Base-by-base conservation (phyloP, 2,329 filamentous ascomycete species). In the Capronia americana region DNA sequence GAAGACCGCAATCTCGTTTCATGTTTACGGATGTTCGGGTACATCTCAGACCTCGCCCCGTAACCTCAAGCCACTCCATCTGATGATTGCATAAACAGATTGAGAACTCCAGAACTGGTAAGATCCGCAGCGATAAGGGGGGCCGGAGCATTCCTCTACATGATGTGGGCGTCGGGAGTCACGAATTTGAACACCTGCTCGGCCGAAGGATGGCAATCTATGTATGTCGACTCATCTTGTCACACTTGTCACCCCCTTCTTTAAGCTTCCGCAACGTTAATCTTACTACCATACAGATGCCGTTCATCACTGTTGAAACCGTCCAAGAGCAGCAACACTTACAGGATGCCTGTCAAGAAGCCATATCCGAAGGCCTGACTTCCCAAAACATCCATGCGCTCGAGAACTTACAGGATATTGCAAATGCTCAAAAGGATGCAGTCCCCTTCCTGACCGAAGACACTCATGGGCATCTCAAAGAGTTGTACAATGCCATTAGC, bases 1-100 rank as follows among this genome's bases (percentile, higher is more conserved):
- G 46, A 20, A 50, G 46, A 50, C 46, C 46, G n/a, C 46, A 50
- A 20, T 20, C 46, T 50, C 46, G 46, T 20, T 50, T 50, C 23
- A 50, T 50, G 46, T 50, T 50, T 24, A 8, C 46, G 10, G 46
- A 50, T 12, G n/a, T 50, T 8, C 46, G 46, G 46, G 46, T 50
- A 20, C 11, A n/a, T 11, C n/a, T 20, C 46, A 20, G 14, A 5
- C n/a, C 23, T 50, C n/a, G 4, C n/a, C 10, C n/a, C 17, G 1
- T 1, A 23, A 20, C 10, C 17, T 50, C n/a, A 14, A 14, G 34
- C 23, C 11, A 23, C 7, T 24, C 2, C 23, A 50, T n/a, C 46
- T 50, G 17, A 50, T 14, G 23, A 50, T 17, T 38, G 11, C 12
- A 11, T 14, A 14, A 14, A 50, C 4, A 50, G 46, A 50, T 50